A percentile compares a stretch with the other conserved stretches of the same genome.
Conservation (phyloP, 768 basidiomycete genomes). For the Dictyophora rubrovolvata region DNA sequence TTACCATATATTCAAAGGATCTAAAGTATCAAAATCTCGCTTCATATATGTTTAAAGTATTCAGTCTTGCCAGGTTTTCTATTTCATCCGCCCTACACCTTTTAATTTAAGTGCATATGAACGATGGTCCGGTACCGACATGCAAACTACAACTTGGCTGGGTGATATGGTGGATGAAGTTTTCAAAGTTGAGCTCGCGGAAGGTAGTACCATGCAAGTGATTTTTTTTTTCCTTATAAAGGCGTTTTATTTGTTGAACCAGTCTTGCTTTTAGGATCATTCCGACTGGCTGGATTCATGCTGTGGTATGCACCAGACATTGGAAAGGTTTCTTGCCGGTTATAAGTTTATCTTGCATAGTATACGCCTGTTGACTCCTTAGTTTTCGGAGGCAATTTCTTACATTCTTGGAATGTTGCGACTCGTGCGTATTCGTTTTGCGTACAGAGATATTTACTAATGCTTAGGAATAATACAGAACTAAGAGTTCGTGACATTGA, state of each 20-base stretch:
- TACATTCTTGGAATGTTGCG: constrained; percentile 83
- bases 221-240: constrained; percentile 1
- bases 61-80: constrained; percentile 59
- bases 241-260: neutral
- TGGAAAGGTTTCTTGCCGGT: neutral
- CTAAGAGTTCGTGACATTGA: constrained; percentile 86
- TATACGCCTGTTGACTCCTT: constrained; percentile 87
- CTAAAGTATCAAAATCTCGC: constrained; percentile 45
- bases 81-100: constrained; percentile 85
- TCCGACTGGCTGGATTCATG: constrained; percentile 96
- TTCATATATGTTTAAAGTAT: constrained; percentile 3
- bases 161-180: constrained; percentile 92
- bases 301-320: constrained; percentile 57
- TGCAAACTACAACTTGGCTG: constrained; percentile 82
- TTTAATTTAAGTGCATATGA: constrained; percentile 86
- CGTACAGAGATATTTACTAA: neutral
- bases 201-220: constrained; percentile 68
- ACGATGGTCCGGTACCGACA: constrained; percentile 86
- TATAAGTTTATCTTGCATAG: constrained; percentile 27
- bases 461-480: constrained; percentile 37
- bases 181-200: constrained; percentile 63
- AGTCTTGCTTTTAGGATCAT: constrained; percentile 42
- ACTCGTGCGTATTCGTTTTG: constrained; percentile 50
- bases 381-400: constrained; percentile 95
- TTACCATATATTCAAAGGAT: constrained; percentile 82